Evolutionary conservation across 495 filamentous ascomycete species (phyloP), one percentile per base, ranked within the genome.

Genomic region (Aspergillus hancockii): DNA sequence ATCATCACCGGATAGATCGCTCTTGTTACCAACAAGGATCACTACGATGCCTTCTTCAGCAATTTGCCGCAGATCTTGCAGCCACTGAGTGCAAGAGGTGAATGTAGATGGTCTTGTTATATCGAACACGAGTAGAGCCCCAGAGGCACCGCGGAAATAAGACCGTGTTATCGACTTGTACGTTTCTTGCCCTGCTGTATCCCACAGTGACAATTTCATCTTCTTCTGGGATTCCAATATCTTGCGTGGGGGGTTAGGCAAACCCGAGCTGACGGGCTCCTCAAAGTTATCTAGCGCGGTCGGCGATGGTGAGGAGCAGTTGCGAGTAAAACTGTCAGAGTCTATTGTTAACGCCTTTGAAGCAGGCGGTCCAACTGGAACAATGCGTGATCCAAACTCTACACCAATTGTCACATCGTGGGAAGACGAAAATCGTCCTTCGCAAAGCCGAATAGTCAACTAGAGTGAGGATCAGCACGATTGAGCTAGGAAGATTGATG

Each of bases 381-480:
- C 92, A 64, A 97, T 92, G 56, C 93, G 86, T 31, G 90, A 93
- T 56, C 93, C 94, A 75, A 98, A 97, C 71, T 98, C 94, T 23
- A 98, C 94, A 57, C 94, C 94, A 65, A 98, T 97, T 28, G 94
- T 98, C 45, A 98, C 94, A 78, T 97, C 92, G 78, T 97, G 94
- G 64, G 91, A 84, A 31, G 89, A 81, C 54, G 88, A 89, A 79
- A 98, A 98, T 65, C 93, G 93, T 55, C 93, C 93, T 83, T 98
- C 93, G 78, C 93, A 98, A 62, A 98, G 89, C 25, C 93, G 91
- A 73, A 98, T 91, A 18, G 93, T 96, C 61, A 97, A 85, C 85
- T 88, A 67, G 55, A 38, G 25, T 13, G 30, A 54, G 52, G 41
- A 65, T 66, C 57, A 45, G 62, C 49, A 61, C 54, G 43, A 21